Percentiles rank a stretch among this genome's conserved stretches.
Evolutionary conservation across 73 alveolate species (phyloP).

Genomic region (Halteria grandinella): DNA sequence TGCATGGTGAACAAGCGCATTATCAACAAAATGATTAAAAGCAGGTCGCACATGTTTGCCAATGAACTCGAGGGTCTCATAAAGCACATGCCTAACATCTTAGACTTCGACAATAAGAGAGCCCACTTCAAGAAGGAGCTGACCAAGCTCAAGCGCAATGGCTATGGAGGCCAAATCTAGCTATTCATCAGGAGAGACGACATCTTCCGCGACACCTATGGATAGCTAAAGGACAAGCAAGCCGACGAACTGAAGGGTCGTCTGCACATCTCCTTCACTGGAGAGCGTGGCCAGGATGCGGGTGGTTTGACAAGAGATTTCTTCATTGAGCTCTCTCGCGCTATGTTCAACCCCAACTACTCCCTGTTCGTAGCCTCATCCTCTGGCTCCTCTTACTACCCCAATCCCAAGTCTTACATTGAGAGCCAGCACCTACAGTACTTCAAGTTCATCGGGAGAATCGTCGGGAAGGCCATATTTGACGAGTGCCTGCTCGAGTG

Average conservation of each 20-base stretch:
- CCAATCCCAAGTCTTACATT: conserved; percentile 78
- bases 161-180: conserved; percentile 51
- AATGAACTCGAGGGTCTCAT: conserved; percentile 40
- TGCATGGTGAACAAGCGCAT: conserved; percentile 14
- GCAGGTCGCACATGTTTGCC: neutral
- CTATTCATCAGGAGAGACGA: conserved; percentile 74
- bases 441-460: conserved; percentile 98
- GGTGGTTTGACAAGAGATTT: conserved; percentile 99
- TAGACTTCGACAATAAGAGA: conserved; percentile 88
- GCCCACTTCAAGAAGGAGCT: conserved; percentile 79
- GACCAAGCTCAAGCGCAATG: conserved; percentile 39
- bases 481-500: conserved; percentile 95
- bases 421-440: conserved; percentile 90
- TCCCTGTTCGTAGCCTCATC: conserved; percentile 82
- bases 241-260: conserved; percentile 82
- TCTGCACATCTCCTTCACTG: conserved; percentile 77
- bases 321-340: conserved; percentile 96
- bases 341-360: conserved; percentile 98
- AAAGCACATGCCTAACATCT: conserved; percentile 56
- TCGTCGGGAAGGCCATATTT: conserved; percentile 97
- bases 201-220: conserved; percentile 82
- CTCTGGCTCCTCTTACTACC: conserved; percentile 79
- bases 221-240: conserved; percentile 61
- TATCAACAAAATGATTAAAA: conserved; percentile 24
- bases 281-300: conserved; percentile 98